Percentiles rank a stretch among this genome's conserved stretches.
These are phyloP conservation scores for Wickerhamomyces queroliae DNA, from an alignment of 805 yeast species.

Conservation along the genomic window DNA sequence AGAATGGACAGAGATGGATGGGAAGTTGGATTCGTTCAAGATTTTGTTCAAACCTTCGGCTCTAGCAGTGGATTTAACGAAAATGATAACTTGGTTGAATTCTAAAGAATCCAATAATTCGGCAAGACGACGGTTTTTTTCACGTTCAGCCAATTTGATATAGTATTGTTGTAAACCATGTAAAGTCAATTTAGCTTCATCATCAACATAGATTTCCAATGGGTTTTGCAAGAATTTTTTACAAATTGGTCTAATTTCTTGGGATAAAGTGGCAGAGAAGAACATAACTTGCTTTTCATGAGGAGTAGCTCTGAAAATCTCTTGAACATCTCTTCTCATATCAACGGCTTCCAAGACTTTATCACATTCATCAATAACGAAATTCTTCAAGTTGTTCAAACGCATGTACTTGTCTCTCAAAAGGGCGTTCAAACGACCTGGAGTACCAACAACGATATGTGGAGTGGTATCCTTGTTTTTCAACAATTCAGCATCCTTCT, in stretches of 20 bases:
- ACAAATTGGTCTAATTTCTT: conserved; percentile 93
- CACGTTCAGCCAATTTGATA: conserved; percentile 81
- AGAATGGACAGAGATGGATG: conserved; percentile 94
- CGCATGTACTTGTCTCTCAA: conserved; percentile 88
- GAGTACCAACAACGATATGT: conserved; percentile 95
- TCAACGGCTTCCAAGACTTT: conserved; percentile 87
- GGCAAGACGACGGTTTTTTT: conserved; percentile 88
- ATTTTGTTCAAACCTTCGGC: conserved; percentile 89
- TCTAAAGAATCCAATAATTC: conserved; percentile 91
- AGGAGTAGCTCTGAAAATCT: conserved; percentile 94
- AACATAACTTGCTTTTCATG: conserved; percentile 99
- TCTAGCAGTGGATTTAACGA: conserved; percentile 86
- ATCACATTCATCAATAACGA: conserved; percentile 98
- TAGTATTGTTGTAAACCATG: conserved; percentile 98
- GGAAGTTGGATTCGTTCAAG: conserved; percentile 90
- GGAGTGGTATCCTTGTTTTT: conserved; percentile 93
- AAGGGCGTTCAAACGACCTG: conserved; percentile 94
- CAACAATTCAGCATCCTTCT: conserved; percentile 79
- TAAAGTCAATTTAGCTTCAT: conserved; percentile 92
- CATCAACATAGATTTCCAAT: conserved; percentile 94
- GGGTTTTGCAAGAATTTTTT: conserved; percentile 98
- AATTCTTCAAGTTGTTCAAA: conserved; percentile 84
- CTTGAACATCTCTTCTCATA: conserved; percentile 99
- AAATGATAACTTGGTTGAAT: conserved; percentile 96
- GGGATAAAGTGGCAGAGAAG: conserved; percentile 95